phyloP scores from a whole-genome alignment of 495 filamentous ascomycete species.

The Lineolata rhizophorae region DNA sequence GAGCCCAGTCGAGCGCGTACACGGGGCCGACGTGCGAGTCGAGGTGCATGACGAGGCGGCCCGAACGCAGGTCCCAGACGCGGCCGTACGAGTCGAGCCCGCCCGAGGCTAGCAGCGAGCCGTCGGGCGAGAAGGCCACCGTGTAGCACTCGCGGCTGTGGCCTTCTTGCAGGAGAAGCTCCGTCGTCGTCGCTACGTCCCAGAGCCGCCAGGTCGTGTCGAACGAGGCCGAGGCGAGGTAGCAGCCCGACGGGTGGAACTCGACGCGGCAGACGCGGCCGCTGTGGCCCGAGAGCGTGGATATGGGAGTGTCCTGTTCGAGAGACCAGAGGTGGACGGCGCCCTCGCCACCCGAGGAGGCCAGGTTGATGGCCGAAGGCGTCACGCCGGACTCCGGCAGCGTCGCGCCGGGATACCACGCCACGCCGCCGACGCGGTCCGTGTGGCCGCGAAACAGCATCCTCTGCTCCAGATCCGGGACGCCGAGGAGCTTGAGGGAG shows the following conservation, averaged over 20 bases:
- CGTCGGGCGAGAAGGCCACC: constrained; percentile 72
- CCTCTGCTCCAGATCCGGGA: constrained; percentile 62
- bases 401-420: constrained; percentile 78
- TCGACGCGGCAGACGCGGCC: constrained; percentile 79
- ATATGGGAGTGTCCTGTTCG: constrained; percentile 55
- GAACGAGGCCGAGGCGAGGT: constrained; percentile 80
- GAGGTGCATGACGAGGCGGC: constrained; percentile 85
- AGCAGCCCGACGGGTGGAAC: constrained; percentile 81
- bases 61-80: constrained; percentile 91
- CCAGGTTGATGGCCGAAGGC: constrained; percentile 55
- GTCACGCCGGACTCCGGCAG: constrained; percentile 46
- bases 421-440: constrained; percentile 69
- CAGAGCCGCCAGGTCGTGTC: constrained; percentile 96
- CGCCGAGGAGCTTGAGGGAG: constrained; percentile 60
- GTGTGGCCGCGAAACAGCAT: constrained; percentile 57
- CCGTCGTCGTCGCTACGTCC: constrained; percentile 70
- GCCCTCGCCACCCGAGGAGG: constrained; percentile 79
- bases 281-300: constrained; percentile 67
- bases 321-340: constrained; percentile 82
- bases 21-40: constrained; percentile 89
- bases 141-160: constrained; percentile 84
- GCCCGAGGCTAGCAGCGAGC: constrained; percentile 71
- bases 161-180: constrained; percentile 80
- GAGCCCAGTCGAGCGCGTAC: constrained; percentile 76
- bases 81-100: constrained; percentile 86